These are phyloP conservation scores for Hypericum perforatum DNA, from an alignment of 345 rosid genomes.

Conservation along the genomic window DNA sequence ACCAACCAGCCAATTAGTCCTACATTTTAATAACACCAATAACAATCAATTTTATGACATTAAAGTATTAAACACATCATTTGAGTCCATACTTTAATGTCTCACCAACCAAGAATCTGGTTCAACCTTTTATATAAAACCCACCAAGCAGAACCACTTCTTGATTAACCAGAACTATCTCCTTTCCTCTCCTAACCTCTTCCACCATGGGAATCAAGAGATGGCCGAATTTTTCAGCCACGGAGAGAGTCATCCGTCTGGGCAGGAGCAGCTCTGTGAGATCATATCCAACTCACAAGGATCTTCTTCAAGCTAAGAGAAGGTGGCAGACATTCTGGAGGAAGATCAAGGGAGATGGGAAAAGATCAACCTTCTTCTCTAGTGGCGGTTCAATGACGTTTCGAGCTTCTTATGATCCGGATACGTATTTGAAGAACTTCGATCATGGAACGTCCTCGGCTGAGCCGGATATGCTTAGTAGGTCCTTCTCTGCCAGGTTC, in stretches of 20 bases:
- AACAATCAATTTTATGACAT: too few species aligned
- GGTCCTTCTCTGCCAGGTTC: conserved; percentile 52
- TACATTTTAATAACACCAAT: too few species aligned
- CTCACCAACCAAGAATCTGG: too few species aligned
- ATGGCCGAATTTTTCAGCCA: conserved; percentile 10
- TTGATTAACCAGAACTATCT: not conserved
- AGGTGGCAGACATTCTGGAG: conserved; percentile 32
- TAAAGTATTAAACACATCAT: too few species aligned
- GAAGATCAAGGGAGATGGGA: conserved; percentile 27
- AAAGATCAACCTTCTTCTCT: conserved; percentile 12
- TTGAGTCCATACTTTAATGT: too few species aligned
- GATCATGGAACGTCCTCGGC: conserved; percentile 41
- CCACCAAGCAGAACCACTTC: too few species aligned
- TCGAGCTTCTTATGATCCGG: conserved; percentile 29
- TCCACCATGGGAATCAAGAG: conserved; percentile 12
- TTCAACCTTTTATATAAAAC: too few species aligned
- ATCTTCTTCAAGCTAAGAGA: not conserved
- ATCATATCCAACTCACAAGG: conserved; percentile 11
- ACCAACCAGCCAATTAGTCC: too few species aligned
- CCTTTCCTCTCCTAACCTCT: not conserved
- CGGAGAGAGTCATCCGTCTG: conserved; percentile 8
- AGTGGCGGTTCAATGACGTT: not conserved
- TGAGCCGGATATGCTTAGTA: conserved; percentile 36
- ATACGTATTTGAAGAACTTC: conserved; percentile 41
- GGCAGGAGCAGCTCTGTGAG: conserved; percentile 8